phyloP scores from a whole-genome alignment of 768 basidiomycete species.

The Pleurotus sapidus region DNA sequence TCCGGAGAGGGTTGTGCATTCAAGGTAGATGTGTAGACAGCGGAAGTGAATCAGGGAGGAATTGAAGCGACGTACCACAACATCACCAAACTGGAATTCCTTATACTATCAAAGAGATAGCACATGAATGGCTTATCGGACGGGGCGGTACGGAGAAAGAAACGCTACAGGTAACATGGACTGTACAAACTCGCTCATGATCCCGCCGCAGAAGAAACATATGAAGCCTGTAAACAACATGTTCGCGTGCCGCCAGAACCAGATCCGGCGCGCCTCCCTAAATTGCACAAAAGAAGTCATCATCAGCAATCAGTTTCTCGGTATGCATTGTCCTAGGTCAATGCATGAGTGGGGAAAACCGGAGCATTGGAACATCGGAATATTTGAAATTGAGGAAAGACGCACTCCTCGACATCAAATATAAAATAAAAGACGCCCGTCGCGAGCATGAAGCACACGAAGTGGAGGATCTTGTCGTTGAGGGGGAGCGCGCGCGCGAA shows the following conservation, averaged over 20 bases:
- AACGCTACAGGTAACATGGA: constrained; percentile 61
- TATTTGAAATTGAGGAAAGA: constrained; percentile 2
- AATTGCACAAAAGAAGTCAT: neutral
- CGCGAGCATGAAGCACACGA: constrained; percentile 71
- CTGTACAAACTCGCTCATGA: constrained; percentile 81
- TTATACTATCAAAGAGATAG: constrained; percentile 45
- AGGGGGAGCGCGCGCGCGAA: constrained; percentile 60
- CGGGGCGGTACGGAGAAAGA: too few species aligned
- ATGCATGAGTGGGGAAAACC: neutral
- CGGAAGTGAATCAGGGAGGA: neutral
- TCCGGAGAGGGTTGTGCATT: too few species aligned
- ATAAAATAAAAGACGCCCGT: constrained; percentile 87
- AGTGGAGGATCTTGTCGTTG: constrained; percentile 80
- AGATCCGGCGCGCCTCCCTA: constrained; percentile 76
- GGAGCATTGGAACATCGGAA: too few species aligned
- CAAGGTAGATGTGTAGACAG: neutral
- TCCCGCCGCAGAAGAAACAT: constrained; percentile 78
- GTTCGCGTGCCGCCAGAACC: constrained; percentile 81
- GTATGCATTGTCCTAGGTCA: neutral
- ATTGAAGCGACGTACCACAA: constrained; percentile 43
- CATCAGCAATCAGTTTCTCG: neutral
- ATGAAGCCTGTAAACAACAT: constrained; percentile 65
- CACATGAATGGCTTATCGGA: too few species aligned
- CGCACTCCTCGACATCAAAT: constrained; percentile 85
- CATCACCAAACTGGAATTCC: constrained; percentile 69